phyloP scores from a whole-genome alignment of 176 grass and related monocot genomes.

The Bolboschoenus planiculmis region DNA sequence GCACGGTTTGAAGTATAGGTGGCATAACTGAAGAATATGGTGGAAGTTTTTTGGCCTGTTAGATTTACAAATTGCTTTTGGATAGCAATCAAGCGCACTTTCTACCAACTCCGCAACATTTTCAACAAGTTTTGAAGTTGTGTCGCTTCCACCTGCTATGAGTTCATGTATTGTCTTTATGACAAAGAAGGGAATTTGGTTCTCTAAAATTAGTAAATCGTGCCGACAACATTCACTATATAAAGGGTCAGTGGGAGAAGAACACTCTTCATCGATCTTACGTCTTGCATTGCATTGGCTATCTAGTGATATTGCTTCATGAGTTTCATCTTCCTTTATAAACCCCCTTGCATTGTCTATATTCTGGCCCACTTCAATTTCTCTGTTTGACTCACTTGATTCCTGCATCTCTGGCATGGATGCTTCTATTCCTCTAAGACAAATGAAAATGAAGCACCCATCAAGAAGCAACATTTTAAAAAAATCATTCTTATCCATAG shows the following conservation, averaged over 20 bases:
- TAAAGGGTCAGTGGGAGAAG: no score
- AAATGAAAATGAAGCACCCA: not conserved
- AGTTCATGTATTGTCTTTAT: not conserved
- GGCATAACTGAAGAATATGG: not conserved
- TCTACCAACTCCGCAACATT: not conserved
- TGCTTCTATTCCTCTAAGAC: not conserved
- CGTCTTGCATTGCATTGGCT: not conserved
- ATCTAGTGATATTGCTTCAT: not conserved
- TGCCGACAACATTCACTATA: not conserved
- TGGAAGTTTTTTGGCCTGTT: not conserved
- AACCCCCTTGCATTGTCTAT: not conserved
- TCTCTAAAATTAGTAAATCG: no score
- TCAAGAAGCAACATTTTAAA: not conserved
- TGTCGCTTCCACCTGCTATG: not conserved
- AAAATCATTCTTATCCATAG: not conserved
- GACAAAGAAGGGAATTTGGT: not conserved
- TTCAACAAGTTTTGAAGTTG: not conserved
- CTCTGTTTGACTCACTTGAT: not conserved
- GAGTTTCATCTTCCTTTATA: not conserved
- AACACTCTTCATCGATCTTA: no score
- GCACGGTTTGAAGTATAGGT: not conserved
- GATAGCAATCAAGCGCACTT: not conserved
- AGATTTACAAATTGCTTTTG: not conserved
- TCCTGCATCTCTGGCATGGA: not conserved
- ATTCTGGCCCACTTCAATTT: not conserved